phyloP scores from a whole-genome alignment of 495 filamentous ascomycete species.

The Penicillium lagena region DNA sequence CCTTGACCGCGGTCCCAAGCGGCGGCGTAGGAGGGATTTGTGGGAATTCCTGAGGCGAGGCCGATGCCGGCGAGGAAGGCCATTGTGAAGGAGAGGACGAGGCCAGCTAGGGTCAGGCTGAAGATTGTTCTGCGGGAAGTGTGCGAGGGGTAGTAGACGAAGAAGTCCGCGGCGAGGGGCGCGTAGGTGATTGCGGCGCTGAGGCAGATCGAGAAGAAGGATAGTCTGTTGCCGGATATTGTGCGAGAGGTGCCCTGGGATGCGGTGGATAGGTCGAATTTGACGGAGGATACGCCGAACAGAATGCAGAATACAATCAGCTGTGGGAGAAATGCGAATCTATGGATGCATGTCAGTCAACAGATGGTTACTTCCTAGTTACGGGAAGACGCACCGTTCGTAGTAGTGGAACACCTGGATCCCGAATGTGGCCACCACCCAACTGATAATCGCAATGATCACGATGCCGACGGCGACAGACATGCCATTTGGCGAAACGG shows the following conservation, averaged over 20 bases:
- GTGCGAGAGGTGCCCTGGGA: conserved; percentile 47
- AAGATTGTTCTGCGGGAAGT: conserved; percentile 35
- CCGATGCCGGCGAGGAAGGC: conserved; percentile 63
- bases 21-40: conserved; percentile 43
- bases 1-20: conserved; percentile 47
- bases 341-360: conserved; percentile 9
- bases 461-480: conserved; percentile 69
- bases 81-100: conserved; percentile 50
- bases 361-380: not conserved
- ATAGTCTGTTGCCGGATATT: conserved; percentile 52
- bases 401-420: conserved; percentile 67
- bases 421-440: conserved; percentile 65
- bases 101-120: conserved; percentile 37
- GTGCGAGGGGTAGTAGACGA: conserved; percentile 57
- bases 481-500: conserved; percentile 56
- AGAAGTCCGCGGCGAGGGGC: conserved; percentile 56
- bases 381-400: conserved; percentile 45
- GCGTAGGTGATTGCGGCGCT: conserved; percentile 58
- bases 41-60: conserved; percentile 54
- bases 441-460: conserved; percentile 59
- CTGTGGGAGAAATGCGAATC: conserved; percentile 65
- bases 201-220: conserved; percentile 63
- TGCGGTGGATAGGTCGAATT: conserved; percentile 51
- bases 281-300: conserved; percentile 56
- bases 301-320: conserved; percentile 59